Evolutionary conservation across 768 basidiomycete genomes (phyloP).

Genomic region (Lentinula lateritia): DNA sequence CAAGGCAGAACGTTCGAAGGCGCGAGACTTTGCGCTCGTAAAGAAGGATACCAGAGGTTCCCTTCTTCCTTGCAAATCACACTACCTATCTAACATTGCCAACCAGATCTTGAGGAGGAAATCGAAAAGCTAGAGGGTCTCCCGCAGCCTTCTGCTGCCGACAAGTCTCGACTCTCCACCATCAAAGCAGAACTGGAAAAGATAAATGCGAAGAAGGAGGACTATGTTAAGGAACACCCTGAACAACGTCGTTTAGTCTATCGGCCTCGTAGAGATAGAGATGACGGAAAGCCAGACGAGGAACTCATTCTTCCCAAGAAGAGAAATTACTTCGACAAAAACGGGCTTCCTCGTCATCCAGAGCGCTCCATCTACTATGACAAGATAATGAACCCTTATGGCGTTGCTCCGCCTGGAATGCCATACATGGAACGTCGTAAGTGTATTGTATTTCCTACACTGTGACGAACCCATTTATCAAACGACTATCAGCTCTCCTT

Average conservation of each 20-base stretch:
- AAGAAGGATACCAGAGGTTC: slow-evolving; percentile 91
- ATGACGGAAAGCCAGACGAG: slow-evolving; percentile 35
- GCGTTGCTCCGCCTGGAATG: slow-evolving; percentile 94
- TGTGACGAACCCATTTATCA: not conserved
- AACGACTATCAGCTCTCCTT: slow-evolving; percentile 39
- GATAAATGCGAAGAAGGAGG: slow-evolving; percentile 83
- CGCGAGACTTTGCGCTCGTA: slow-evolving; percentile 83
- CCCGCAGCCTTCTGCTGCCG: slow-evolving; percentile 36
- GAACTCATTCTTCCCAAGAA: slow-evolving; percentile 35
- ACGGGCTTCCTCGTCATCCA: slow-evolving; percentile 85
- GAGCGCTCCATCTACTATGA: slow-evolving; percentile 92
- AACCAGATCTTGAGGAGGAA: slow-evolving; percentile 77
- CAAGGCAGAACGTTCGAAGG: slow-evolving; percentile 77
- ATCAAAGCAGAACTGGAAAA: slow-evolving; percentile 76
- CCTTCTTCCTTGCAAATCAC: not conserved
- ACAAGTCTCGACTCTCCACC: slow-evolving; percentile 61
- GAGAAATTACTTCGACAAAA: slow-evolving; percentile 72
- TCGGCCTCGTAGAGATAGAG: slow-evolving; percentile 42
- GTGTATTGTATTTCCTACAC: slow-evolving; percentile 19
- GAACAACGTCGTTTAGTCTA: slow-evolving; percentile 87
- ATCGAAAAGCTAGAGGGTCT: slow-evolving; percentile 60
- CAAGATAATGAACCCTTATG: slow-evolving; percentile 87
- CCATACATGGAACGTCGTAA: slow-evolving; percentile 86
- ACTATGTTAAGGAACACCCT: slow-evolving; percentile 89
- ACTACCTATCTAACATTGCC: not conserved